These are phyloP conservation scores for Rhizoctonia solani DNA, from an alignment of 1,284 basidiomycete species.

Conservation along the genomic window DNA sequence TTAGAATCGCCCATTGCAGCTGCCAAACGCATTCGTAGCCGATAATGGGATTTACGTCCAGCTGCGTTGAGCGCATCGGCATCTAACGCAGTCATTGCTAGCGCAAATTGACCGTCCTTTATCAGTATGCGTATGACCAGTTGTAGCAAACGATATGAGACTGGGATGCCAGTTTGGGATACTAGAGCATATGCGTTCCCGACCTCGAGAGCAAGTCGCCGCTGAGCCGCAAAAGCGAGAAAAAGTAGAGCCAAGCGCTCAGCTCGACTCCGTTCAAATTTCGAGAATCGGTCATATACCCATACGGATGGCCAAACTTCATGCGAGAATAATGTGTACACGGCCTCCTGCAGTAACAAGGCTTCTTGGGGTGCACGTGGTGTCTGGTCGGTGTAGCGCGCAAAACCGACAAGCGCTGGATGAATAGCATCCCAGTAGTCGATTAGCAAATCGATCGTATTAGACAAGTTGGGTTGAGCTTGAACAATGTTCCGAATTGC, in stretches of 20 bases:
- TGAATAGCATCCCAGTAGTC: conserved; percentile 24
- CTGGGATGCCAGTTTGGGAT: conserved; percentile 6
- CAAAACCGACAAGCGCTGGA: conserved; percentile 13
- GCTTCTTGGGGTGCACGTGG: conserved; percentile 14
- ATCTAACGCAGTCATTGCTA: conserved; percentile 8
- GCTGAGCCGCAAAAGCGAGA: conserved; percentile 14
- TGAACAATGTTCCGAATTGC: conserved; percentile 27
- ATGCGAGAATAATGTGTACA: conserved; percentile 10
- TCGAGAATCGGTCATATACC: conserved; percentile 24
- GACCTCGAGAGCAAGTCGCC: conserved; percentile 1
- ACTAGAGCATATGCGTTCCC: conserved; percentile 18
- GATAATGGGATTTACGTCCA: conserved; percentile 22
- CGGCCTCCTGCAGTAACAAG: conserved; percentile 1
- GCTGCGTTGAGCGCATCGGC: conserved; percentile 1
- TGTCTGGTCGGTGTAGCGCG: conserved; percentile 1
- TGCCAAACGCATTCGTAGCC: conserved; percentile 32
- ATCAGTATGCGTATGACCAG: conserved; percentile 2
- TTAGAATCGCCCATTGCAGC: conserved; percentile 31
- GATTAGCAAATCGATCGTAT: conserved; percentile 20
- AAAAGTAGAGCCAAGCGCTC: conserved; percentile 24
- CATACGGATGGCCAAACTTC: conserved; percentile 17
- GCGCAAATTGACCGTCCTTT: conserved; percentile 8
- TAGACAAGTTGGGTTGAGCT: background rate
- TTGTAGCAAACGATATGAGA: conserved; percentile 2
- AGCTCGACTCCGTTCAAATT: conserved; percentile 6